Percentiles rank a stretch among this genome's conserved stretches.
Conservation (phyloP, 108 stramenopile species). For the Heterococcus sp. region DNA sequence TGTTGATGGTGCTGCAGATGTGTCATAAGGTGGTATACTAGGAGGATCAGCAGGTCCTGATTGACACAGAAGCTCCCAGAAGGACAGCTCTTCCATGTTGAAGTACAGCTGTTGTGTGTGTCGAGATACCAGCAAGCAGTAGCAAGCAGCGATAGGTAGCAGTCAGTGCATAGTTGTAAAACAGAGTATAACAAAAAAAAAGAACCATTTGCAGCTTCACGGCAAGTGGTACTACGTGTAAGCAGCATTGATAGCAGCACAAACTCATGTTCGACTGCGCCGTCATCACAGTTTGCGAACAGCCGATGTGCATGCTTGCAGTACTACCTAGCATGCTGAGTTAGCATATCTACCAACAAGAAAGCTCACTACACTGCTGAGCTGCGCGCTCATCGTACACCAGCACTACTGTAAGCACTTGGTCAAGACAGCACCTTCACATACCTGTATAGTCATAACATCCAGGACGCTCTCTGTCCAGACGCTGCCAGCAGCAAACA, state of each 20-base stretch:
- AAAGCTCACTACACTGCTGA: background rate
- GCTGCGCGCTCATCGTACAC: background rate
- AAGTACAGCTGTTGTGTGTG: slow-evolving; percentile 24
- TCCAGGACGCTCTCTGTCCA: slow-evolving; percentile 9
- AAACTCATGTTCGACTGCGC: background rate
- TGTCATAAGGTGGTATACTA: no score
- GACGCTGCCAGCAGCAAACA: slow-evolving; percentile 26
- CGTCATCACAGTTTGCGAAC: background rate
- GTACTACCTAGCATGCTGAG: background rate
- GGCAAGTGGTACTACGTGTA: background rate
- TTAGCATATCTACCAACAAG: background rate
- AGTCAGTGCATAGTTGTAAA: background rate
- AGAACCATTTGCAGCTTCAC: background rate
- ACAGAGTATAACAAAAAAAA: background rate
- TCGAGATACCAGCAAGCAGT: background rate
- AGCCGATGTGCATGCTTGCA: no score
- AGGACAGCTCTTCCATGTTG: slow-evolving; percentile 23
- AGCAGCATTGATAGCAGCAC: background rate
- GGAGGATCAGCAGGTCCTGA: background rate
- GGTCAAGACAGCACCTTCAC: background rate
- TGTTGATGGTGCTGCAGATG: background rate
- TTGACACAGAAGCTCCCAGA: slow-evolving; percentile 9
- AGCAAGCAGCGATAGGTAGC: background rate
- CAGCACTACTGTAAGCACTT: background rate
- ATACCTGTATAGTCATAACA: background rate